Evolutionary conservation across 2,329 filamentous ascomycete species (phyloP), one percentile per base, ranked within the genome.

Genomic region (Monosporascus sp.): DNA sequence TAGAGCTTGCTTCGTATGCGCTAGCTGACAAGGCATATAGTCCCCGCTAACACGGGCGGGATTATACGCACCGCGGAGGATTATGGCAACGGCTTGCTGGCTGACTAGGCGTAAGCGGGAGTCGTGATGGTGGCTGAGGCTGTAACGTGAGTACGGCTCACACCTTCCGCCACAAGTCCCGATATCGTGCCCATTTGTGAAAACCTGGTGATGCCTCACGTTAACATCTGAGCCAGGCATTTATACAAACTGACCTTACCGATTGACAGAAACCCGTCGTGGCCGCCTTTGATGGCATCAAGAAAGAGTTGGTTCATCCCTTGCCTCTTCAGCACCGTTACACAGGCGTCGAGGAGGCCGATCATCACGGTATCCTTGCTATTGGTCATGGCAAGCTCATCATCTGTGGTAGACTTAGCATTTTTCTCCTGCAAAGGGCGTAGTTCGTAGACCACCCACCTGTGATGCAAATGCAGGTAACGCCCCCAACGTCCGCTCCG

Each of bases 381-480:
- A 51, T 71, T 75, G 20, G 70, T 69, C 59, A 72, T 70, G 17
- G 72, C 70, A 3, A 71, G 67, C 55, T 75, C 70, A 18, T 74
- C 72, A 48, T 78, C 77, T 79, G 48, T n/a, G 51, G 52, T 64
- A 38, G 63, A 59, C 51, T 51, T 15, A 50, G n/a, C 40, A 50
- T 48, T 6, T 6, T 49, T 44, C 35, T 48, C 52, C 37, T 28
- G 28, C 49, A 40, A 46, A 35, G 6, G 35, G 50, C 40, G 37
- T 31, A 31, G 26, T 44, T 56, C 48, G 48, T 26, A 37, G 49
- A 45, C 14, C 22, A 73, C 78, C 55, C 65, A 82, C 82, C 78
- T 63, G 72, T 69, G 57, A 84, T 77, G 66, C 78, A 84, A 50
- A 85, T 78, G 65, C 82, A 85, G n/a, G 80, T 77, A 37, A 82